phyloP scores from a whole-genome alignment of 2,329 filamentous ascomycete genomes.

The Thelonectria discophora region DNA sequence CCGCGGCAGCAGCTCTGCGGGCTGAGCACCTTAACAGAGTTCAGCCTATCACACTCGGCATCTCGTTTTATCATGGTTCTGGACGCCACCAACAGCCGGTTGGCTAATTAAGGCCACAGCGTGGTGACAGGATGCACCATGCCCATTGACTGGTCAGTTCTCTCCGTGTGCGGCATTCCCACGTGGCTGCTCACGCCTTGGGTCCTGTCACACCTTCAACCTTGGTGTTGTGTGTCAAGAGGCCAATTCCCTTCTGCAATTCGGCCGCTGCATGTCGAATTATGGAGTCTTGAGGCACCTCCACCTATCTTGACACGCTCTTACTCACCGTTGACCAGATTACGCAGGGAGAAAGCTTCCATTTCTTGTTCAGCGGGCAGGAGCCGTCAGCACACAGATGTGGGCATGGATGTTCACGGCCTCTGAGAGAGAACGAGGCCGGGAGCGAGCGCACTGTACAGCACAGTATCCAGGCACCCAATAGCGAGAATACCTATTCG shows the following conservation, averaged over 20 bases:
- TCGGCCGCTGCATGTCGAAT: slow-evolving; percentile 5
- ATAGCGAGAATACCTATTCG: too few relatives aligned
- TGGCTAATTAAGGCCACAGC: slow-evolving; percentile 15
- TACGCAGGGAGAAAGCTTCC: neutral
- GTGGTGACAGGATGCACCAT: slow-evolving; percentile 14
- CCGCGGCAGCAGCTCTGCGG: slow-evolving; percentile 6
- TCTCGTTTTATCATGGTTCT: slow-evolving; percentile 21
- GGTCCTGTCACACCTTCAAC: slow-evolving; percentile 25
- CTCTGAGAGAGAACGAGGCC: neutral
- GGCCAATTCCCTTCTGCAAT: slow-evolving; percentile 17
- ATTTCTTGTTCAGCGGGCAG: neutral
- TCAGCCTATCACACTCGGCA: slow-evolving; percentile 18
- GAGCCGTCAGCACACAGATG: neutral
- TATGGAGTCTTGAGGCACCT: slow-evolving; percentile 13
- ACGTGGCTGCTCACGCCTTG: slow-evolving; percentile 37
- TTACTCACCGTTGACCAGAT: slow-evolving; percentile 4
- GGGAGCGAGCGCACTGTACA: neutral
- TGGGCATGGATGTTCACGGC: neutral
- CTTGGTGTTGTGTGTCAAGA: slow-evolving; percentile 11
- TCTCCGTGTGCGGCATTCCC: slow-evolving; percentile 34
- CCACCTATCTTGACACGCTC: neutral
- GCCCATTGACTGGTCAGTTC: slow-evolving; percentile 38
- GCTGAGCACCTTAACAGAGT: slow-evolving; percentile 2
- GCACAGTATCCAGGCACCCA: too few relatives aligned
- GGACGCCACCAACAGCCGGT: neutral